These are phyloP conservation scores for Paecilomyces sp. DNA, from an alignment of 2,329 filamentous ascomycete species.

Conservation along the genomic window DNA sequence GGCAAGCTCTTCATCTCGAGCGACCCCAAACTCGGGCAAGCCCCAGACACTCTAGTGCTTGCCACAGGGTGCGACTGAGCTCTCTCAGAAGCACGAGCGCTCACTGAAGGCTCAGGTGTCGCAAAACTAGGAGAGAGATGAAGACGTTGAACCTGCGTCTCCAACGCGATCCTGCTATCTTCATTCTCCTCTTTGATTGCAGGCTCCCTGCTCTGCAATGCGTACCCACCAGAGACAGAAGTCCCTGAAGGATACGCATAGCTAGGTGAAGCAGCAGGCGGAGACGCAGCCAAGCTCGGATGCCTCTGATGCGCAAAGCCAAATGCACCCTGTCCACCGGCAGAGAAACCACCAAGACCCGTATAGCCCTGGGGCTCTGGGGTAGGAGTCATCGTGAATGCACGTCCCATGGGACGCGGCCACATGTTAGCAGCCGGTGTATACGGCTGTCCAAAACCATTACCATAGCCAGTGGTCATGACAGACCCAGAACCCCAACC, in stretches of 20 bases:
- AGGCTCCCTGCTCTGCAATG: not conserved
- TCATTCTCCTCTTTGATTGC: not conserved
- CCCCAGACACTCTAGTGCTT: not conserved
- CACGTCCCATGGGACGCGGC: not conserved
- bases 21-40: constrained; percentile 2
- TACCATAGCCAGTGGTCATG: not conserved
- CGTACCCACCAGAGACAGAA: not conserved
- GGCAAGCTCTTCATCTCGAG: constrained; percentile 7
- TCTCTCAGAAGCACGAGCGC: not conserved
- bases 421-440: not conserved
- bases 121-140: not conserved
- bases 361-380: not conserved
- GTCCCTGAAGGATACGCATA: not conserved
- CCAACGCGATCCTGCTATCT: not conserved
- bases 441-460: not conserved
- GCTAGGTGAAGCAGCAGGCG: not conserved
- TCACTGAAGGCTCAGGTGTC: not conserved
- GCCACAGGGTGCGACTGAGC: not conserved
- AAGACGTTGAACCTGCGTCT: not conserved
- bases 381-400: not conserved
- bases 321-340: not conserved
- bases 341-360: not conserved
- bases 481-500: not conserved
- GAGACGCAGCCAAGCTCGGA: not conserved
- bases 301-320: not conserved